A percentile compares a stretch with the other conserved stretches of the same genome.
These are phyloP conservation scores for Solanum bulbocastanum DNA, from an alignment of 257 asterid genomes.

Conservation along the genomic window DNA sequence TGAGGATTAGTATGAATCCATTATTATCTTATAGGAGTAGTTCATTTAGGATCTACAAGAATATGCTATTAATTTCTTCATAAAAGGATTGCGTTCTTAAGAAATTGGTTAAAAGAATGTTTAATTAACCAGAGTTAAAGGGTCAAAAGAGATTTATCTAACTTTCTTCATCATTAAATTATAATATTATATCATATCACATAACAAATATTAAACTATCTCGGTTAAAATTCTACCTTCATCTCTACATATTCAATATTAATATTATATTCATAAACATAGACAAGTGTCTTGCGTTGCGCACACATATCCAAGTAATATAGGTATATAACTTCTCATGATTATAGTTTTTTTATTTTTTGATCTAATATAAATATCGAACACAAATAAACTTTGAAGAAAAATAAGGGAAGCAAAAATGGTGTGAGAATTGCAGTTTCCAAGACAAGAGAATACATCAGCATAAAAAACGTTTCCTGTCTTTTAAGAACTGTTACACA, in stretches of 20 bases:
- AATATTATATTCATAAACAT: not conserved
- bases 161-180: not conserved
- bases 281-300: not conserved
- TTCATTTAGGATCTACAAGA: not conserved
- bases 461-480: constrained; percentile 14
- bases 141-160: not conserved
- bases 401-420: not conserved
- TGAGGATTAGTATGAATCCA: not conserved
- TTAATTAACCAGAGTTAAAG: not conserved
- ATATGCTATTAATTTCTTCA: not conserved
- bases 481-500: constrained; percentile 21
- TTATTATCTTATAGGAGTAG: not conserved
- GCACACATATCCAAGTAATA: not conserved
- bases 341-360: not conserved
- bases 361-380: not conserved
- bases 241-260: not conserved
- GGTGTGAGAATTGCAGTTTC: not conserved
- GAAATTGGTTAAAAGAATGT: not conserved
- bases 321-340: not conserved
- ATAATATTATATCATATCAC: not conserved
- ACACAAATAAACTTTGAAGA: rapidly evolving
- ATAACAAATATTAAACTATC: not conserved
- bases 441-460: not conserved
- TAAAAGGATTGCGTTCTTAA: not conserved
- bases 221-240: not conserved